Evolutionary conservation across 805 yeast species (phyloP).

Genomic region (Spathaspora arborariae): DNA sequence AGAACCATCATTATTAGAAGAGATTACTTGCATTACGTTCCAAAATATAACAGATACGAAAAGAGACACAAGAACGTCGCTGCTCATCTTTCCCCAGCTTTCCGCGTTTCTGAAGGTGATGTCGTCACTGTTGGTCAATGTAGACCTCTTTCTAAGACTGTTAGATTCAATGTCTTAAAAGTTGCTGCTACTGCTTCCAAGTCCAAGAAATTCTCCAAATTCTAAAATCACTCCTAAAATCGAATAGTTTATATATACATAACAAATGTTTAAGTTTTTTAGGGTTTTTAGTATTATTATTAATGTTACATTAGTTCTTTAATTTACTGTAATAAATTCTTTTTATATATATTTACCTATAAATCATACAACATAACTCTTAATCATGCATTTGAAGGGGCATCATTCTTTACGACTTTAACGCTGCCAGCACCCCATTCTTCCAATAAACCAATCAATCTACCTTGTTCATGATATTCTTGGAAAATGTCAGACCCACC

Average conservation of each 20-base stretch:
- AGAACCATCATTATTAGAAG: conserved; percentile 99
- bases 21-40: conserved; percentile 99
- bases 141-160: conserved; percentile 99
- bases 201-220: conserved; percentile 94
- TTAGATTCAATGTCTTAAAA: conserved; percentile 98
- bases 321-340: background rate
- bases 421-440: conserved; percentile 62
- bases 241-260: conserved; percentile 4
- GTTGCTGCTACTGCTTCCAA: conserved; percentile 86
- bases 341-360: background rate
- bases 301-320: conserved; percentile 10
- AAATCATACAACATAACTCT: background rate
- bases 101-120: conserved; percentile 99
- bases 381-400: conserved; percentile 52
- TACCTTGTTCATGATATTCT: conserved; percentile 54
- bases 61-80: conserved; percentile 99
- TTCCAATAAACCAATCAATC: conserved; percentile 47
- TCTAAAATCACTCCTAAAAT: conserved; percentile 48
- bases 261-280: conserved; percentile 1
- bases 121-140: conserved; percentile 99
- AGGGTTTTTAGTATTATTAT: conserved; percentile 2
- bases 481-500: conserved; percentile 90
- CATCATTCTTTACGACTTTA: conserved; percentile 46
- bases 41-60: conserved; percentile 99
- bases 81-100: conserved; percentile 99